Percentiles rank a stretch among this genome's conserved stretches.
Evolutionary conservation across 2,329 filamentous ascomycete genomes (phyloP).

Genomic region (Trichophyton simii): DNA sequence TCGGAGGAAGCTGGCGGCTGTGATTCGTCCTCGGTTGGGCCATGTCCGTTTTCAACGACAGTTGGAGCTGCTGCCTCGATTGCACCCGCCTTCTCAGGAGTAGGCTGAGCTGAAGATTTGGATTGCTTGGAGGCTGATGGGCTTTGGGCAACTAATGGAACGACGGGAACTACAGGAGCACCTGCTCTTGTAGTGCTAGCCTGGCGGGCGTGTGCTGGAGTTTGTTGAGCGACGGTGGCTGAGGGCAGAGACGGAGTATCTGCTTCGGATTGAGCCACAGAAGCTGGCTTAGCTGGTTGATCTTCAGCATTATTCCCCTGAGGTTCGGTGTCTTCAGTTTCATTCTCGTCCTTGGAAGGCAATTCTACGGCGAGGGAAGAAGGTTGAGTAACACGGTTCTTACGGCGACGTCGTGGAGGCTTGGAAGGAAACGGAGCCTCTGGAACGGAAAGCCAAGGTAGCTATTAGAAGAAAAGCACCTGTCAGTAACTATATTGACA

Average conservation of each 20-base stretch:
- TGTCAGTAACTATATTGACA: conserved; percentile 12
- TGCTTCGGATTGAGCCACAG: conserved; percentile 44
- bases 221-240: conserved; percentile 18
- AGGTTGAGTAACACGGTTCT: conserved; percentile 24
- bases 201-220: conserved; percentile 22
- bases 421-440: conserved; percentile 43
- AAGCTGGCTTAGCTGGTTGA: background rate
- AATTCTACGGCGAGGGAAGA: conserved; percentile 35
- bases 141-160: conserved; percentile 31
- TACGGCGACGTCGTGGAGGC: conserved; percentile 37
- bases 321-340: conserved; percentile 28
- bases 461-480: conserved; percentile 20
- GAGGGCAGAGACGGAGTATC: conserved; percentile 40
- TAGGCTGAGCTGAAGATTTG: background rate
- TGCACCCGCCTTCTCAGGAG: conserved; percentile 10
- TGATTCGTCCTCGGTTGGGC: conserved; percentile 3
- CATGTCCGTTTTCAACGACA: background rate
- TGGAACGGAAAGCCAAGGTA: conserved; percentile 50
- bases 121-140: conserved; percentile 22
- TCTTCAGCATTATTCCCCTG: conserved; percentile 32
- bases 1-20: background rate
- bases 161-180: conserved; percentile 38
- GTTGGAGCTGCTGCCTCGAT: conserved; percentile 4
- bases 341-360: conserved; percentile 33
- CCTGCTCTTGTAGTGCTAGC: conserved; percentile 34